Base-by-base conservation (phyloP, 1,139 yeast genomes). In the Sugiyamaella pinicola region DNA sequence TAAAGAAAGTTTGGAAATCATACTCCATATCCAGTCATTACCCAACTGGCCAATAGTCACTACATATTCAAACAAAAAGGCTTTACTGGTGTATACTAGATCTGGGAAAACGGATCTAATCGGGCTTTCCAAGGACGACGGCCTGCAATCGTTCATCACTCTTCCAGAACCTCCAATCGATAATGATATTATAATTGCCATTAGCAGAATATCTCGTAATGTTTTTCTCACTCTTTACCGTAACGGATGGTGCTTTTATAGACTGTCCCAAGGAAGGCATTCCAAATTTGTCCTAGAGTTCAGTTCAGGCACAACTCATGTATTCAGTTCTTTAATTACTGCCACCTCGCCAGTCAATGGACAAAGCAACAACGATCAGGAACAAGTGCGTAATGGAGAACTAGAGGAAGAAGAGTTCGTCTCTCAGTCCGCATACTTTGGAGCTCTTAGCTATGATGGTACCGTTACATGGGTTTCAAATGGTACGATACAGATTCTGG, bases 401-500 rank as follows among this genome's bases (percentile, higher is more conserved):
- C 37, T 12, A 12, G 17, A 45, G n/a, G 42, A 45, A 18, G 15
- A 35, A 6, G 39, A 33, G 8, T 4, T 8, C 17, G 28, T 21
- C 9, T 42, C 47, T 1, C 47, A 45, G 19, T 13, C 49, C 2
- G 34, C 42, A 19, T 22, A 8, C 13, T 64, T 62, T 55, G 66
- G 65, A 2, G 50, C 61, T 10, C 40, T 61, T 12, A 52, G 60
- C n/a, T 51, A 52, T 10, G 60, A 61, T 46, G 64, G 61, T 8
- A 50, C 52, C 4, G 51, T 64, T 12, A 57, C 58, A 8, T 58
- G 64, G 59, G 64, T 64, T 4, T 49, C 55, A 6, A 49, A 56
- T 13, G 57, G 62, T 2, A 59, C 58, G 35, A 61, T 61, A 15
- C 61, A 61, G 39, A 51, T 59, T 17, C 31, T 63, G 12, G 64